These are phyloP conservation scores for Hibiscus tridactylites DNA, from an alignment of 345 rosid species.

Conservation along the genomic window DNA sequence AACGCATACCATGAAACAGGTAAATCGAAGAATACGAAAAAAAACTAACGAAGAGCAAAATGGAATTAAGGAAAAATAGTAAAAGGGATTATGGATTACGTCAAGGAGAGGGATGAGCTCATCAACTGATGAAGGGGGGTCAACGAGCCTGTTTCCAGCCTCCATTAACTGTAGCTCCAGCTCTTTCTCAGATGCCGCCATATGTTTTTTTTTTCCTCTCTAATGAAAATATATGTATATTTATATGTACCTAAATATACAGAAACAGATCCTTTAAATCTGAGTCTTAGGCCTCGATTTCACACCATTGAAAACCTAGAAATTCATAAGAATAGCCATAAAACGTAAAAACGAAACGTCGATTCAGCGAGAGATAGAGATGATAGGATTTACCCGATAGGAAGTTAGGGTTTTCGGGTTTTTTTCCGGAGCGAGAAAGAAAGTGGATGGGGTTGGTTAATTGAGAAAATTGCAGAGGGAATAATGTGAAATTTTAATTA, in stretches of 20 bases:
- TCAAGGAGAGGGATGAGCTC: constrained; percentile 80
- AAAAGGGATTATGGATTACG: constrained; percentile 31
- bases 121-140: constrained; percentile 59
- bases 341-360: constrained; percentile 10
- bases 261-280: constrained; percentile 22
- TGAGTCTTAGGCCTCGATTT: constrained; percentile 15
- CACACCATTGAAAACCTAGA: constrained; percentile 27
- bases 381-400: background rate
- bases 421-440: background rate
- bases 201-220: constrained; percentile 6
- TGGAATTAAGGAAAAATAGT: background rate
- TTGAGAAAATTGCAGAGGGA: background rate
- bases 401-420: constrained; percentile 3
- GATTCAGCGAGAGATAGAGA: constrained; percentile 14
- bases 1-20: background rate
- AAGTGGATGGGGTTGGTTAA: background rate
- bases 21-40: background rate
- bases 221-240: background rate
- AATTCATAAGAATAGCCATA: background rate
- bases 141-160: constrained; percentile 60
- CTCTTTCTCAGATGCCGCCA: constrained; percentile 59
- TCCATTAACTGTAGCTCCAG: constrained; percentile 57
- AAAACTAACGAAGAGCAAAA: background rate
- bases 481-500: background rate
- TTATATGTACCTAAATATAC: background rate